A percentile compares a stretch with the other conserved stretches of the same genome.
phyloP scores from a whole-genome alignment of 495 filamentous ascomycete genomes.

The Durotheca rogersii region DNA sequence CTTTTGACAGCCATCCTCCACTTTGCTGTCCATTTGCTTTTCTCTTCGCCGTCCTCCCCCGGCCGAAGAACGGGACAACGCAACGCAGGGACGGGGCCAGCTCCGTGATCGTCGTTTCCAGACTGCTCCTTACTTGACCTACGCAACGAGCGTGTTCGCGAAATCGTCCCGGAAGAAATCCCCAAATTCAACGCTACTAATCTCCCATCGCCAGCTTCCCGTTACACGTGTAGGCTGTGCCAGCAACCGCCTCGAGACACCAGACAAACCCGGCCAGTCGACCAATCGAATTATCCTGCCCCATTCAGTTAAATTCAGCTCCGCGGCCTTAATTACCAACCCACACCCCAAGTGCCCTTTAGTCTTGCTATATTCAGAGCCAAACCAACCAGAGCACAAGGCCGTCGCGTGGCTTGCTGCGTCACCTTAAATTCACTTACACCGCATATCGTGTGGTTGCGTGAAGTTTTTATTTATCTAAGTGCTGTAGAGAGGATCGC shows the following conservation, averaged over 20 bases:
- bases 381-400: conserved; percentile 10
- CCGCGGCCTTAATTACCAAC: conserved; percentile 20
- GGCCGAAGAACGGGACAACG: conserved; percentile 1
- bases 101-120: conserved; percentile 20
- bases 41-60: not conserved
- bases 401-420: conserved; percentile 14
- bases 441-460: conserved; percentile 4
- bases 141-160: conserved; percentile 9
- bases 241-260: not conserved
- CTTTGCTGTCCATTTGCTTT: conserved; percentile 11
- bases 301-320: conserved; percentile 1
- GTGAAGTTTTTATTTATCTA: conserved; percentile 18
- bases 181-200: conserved; percentile 28
- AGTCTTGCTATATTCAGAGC: not conserved
- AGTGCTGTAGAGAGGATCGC: conserved; percentile 23
- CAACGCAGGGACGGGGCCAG: conserved; percentile 16
- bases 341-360: not conserved
- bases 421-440: conserved; percentile 6
- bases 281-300: too few species aligned
- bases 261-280: conserved; percentile 4
- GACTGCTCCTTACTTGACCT: conserved; percentile 21
- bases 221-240: conserved; percentile 9
- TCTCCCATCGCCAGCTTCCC: conserved; percentile 15
- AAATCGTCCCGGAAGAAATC: too few species aligned
- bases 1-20: conserved; percentile 4